Conservation (phyloP, 352 stramenopile genomes). For the Pythium insidiosum region DNA sequence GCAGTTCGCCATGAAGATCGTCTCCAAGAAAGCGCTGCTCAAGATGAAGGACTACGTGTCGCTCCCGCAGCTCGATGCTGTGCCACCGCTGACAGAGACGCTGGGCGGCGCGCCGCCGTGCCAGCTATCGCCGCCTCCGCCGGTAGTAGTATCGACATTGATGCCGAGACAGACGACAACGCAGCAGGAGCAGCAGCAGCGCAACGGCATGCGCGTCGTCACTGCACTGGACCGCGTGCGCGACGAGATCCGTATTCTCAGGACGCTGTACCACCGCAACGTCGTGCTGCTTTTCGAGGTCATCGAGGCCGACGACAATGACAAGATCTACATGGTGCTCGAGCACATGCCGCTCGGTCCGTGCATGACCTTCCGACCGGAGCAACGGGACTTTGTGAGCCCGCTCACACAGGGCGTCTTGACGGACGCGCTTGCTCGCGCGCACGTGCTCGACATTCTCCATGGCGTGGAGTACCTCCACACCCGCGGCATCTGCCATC, state of each 20-base stretch:
- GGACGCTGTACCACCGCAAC: constrained; percentile 85
- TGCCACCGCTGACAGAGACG: background rate
- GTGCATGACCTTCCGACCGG: constrained; percentile 74
- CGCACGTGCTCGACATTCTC: constrained; percentile 66
- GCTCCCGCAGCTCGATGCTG: constrained; percentile 2
- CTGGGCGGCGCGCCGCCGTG: no score
- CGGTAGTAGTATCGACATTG: background rate
- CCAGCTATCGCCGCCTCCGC: background rate
- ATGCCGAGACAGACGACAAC: background rate
- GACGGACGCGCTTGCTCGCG: constrained; percentile 50
- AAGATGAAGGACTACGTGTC: constrained; percentile 78
- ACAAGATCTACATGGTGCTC: constrained; percentile 84
- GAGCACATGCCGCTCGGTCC: constrained; percentile 79
- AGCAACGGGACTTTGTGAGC: constrained; percentile 67
- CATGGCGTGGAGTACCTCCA: constrained; percentile 80
- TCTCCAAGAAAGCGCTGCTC: constrained; percentile 63
- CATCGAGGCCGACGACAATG: constrained; percentile 63
- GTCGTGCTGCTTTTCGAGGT: constrained; percentile 89
- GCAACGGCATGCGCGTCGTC: constrained; percentile 48
- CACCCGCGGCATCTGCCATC: constrained; percentile 65
- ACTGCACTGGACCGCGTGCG: constrained; percentile 75
- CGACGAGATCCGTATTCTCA: constrained; percentile 86
- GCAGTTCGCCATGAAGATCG: constrained; percentile 81
- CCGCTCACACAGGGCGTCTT: constrained; percentile 41
- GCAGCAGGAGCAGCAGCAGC: constrained; percentile 4